Conservation (phyloP, 75 land plant species). For the Ceratopteris richardii region DNA sequence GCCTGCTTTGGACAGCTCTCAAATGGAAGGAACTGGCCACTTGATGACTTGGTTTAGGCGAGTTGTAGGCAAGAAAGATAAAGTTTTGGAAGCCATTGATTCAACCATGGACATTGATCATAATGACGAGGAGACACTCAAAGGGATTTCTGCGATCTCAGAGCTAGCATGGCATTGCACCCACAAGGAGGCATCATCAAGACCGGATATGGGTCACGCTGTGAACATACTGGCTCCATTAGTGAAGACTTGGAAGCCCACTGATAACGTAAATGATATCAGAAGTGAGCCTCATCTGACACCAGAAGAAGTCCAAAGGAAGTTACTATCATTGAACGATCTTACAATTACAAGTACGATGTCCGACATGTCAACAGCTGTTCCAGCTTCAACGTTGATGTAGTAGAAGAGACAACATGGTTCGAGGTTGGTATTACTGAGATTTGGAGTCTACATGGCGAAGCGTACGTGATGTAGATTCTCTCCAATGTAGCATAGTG, state of each 20-base stretch:
- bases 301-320: constrained; percentile 9
- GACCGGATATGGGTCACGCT: constrained; percentile 69
- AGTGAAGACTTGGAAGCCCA: constrained; percentile 53
- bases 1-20: constrained; percentile 49
- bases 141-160: constrained; percentile 33
- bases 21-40: constrained; percentile 46
- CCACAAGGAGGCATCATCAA: constrained; percentile 40
- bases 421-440: no score
- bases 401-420: no score
- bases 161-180: constrained; percentile 67
- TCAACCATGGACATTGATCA: constrained; percentile 18
- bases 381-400: no score
- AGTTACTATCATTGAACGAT: not conserved
- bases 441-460: no score
- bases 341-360: no score
- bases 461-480: no score
- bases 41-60: constrained; percentile 60
- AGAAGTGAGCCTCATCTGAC: constrained; percentile 25
- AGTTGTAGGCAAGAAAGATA: no score
- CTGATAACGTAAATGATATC: constrained; percentile 17
- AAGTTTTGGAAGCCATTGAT: not conserved
- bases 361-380: no score
- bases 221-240: constrained; percentile 46
- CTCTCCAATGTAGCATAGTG: no score
- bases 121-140: constrained; percentile 37